phyloP scores from a whole-genome alignment of 23 red algal species.

The Gracilaria gracilis region DNA sequence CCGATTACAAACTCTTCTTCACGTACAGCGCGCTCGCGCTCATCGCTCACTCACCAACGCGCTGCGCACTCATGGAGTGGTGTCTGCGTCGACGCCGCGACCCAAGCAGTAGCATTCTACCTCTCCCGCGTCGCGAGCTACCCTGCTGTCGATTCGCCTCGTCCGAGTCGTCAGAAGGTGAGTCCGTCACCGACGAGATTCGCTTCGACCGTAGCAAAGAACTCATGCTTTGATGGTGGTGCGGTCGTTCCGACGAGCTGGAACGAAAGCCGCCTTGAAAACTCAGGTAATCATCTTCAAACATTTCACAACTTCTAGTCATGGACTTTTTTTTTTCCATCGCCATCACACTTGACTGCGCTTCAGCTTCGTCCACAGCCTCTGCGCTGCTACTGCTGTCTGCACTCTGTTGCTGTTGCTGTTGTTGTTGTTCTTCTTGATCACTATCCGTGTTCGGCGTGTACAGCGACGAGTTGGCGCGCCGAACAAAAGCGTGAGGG shows the following conservation, averaged over 20 bases:
- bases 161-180: constrained; percentile 51
- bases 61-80: background rate
- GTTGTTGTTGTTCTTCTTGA: background rate
- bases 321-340: background rate
- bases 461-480: constrained; percentile 15
- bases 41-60: background rate
- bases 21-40: background rate
- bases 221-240: constrained; percentile 47
- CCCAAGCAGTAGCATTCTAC: background rate
- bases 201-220: constrained; percentile 42
- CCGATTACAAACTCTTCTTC: too few relatives aligned
- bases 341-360: background rate
- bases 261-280: constrained; percentile 52
- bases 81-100: background rate
- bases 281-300: constrained; percentile 67
- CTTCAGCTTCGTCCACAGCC: background rate
- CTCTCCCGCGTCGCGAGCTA: background rate
- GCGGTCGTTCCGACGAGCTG: constrained; percentile 13
- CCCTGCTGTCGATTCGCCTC: background rate
- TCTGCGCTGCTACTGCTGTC: background rate
- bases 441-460: constrained; percentile 8
- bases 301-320: constrained; percentile 24
- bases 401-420: too few relatives aligned
- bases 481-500: background rate
- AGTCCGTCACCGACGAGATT: constrained; percentile 51